Conservation (phyloP, 345 rosid genomes). For the Populus nigra region DNA sequence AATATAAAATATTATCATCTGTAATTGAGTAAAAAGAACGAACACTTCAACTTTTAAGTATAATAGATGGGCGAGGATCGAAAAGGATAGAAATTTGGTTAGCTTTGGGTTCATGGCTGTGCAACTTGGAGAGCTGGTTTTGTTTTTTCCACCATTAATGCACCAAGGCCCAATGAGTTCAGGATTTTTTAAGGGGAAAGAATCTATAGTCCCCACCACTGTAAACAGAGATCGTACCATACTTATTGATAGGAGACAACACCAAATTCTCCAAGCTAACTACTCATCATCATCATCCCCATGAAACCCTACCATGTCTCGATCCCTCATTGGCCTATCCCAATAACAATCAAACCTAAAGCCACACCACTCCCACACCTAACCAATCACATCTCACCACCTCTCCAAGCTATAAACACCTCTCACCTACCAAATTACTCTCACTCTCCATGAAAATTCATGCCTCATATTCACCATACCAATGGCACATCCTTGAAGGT, state of each 20-base stretch:
- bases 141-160: not conserved
- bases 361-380: not conserved
- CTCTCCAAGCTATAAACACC: not conserved
- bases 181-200: not conserved
- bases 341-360: not conserved
- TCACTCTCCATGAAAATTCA: no score
- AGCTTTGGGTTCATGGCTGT: not conserved
- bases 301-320: not conserved
- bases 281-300: not conserved
- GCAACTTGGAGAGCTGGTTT: not conserved
- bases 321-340: not conserved
- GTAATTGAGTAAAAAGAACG: no score
- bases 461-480: not conserved
- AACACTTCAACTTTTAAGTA: no score
- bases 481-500: not conserved
- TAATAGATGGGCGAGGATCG: not conserved
- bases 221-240: not conserved
- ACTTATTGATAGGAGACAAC: not conserved
- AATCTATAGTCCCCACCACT: slow-evolving; percentile 9
- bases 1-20: no score
- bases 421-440: not conserved
- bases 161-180: not conserved
- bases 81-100: not conserved
- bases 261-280: not conserved
- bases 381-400: not conserved